A percentile compares a stretch with the other conserved stretches of the same genome.
Conservation (phyloP, 768 basidiomycete genomes). For the Russula virescens region DNA sequence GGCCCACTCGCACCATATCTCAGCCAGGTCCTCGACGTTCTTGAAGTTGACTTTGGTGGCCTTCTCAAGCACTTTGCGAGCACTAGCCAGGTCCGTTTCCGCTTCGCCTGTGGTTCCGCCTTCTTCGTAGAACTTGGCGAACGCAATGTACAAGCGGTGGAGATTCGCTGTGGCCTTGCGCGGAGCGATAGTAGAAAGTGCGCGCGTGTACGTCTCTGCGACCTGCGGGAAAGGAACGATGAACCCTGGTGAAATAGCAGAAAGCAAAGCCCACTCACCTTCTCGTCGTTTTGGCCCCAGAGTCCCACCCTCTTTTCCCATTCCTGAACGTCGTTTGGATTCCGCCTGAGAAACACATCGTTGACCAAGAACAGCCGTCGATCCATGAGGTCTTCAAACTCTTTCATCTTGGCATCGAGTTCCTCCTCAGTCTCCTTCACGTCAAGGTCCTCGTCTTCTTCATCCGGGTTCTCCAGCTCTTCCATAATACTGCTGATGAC, state of each 20-base stretch:
- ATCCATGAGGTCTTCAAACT: slow-evolving; percentile 93
- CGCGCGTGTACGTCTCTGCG: slow-evolving; percentile 87
- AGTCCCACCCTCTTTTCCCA: slow-evolving; percentile 98
- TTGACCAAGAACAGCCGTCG: slow-evolving; percentile 93
- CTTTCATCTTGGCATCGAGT: slow-evolving; percentile 82
- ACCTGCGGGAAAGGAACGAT: slow-evolving; percentile 44
- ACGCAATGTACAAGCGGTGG: slow-evolving; percentile 87
- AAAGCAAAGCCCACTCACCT: slow-evolving; percentile 43
- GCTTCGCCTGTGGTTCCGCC: slow-evolving; percentile 78
- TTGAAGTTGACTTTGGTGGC: slow-evolving; percentile 89
- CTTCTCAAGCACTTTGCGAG: slow-evolving; percentile 91
- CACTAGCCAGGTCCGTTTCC: slow-evolving; percentile 75
- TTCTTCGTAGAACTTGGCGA: slow-evolving; percentile 96
- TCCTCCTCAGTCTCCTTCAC: slow-evolving; percentile 75
- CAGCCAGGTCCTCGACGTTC: slow-evolving; percentile 94
- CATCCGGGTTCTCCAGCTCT: slow-evolving; percentile 71
- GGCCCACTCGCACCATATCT: slow-evolving; percentile 99
- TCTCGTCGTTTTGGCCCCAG: slow-evolving; percentile 90
- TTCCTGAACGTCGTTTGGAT: slow-evolving; percentile 97
- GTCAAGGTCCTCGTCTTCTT: slow-evolving; percentile 70
- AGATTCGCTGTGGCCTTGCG: slow-evolving; percentile 87
- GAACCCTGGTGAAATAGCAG: not conserved
- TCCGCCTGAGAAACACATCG: slow-evolving; percentile 86
- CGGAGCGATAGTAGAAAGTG: slow-evolving; percentile 81
- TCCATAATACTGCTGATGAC: slow-evolving; percentile 89